These are phyloP conservation scores for Cornus controversa DNA, from an alignment of 148 eudicot species.

Conservation along the genomic window DNA sequence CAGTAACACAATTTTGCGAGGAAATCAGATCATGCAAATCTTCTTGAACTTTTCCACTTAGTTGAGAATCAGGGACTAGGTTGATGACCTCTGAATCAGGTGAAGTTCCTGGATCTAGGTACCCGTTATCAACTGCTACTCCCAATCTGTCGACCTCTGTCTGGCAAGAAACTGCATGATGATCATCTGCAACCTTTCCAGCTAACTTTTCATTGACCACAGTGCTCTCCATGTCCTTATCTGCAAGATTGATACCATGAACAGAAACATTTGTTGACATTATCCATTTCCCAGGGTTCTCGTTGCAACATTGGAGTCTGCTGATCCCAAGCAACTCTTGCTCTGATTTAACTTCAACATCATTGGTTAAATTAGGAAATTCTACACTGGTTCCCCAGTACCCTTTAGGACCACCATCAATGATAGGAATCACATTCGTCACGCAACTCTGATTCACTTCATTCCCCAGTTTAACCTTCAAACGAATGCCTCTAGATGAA, in stretches of 20 bases:
- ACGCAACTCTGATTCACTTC: constrained; percentile 25
- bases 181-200: constrained; percentile 13
- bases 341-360: constrained; percentile 8
- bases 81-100: constrained; percentile 98
- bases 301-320: background rate
- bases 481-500: constrained; percentile 52
- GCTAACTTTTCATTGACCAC: constrained; percentile 24
- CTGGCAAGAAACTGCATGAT: constrained; percentile 22
- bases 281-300: constrained; percentile 10
- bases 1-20: constrained; percentile 28
- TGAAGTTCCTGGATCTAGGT: constrained; percentile 75
- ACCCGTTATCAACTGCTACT: constrained; percentile 37
- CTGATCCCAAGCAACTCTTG: constrained; percentile 21
- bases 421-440: constrained; percentile 18
- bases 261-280: constrained; percentile 16
- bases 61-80: constrained; percentile 45
- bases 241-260: constrained; percentile 22
- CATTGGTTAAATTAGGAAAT: constrained; percentile 10
- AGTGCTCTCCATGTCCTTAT: constrained; percentile 24
- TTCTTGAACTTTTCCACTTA: constrained; percentile 34
- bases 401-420: constrained; percentile 25
- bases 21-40: constrained; percentile 29
- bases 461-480: constrained; percentile 68
- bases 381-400: constrained; percentile 5
- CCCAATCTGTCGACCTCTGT: constrained; percentile 33